Base-by-base conservation (phyloP, 2,329 filamentous ascomycete genomes). In the Dactylellina sp. region DNA sequence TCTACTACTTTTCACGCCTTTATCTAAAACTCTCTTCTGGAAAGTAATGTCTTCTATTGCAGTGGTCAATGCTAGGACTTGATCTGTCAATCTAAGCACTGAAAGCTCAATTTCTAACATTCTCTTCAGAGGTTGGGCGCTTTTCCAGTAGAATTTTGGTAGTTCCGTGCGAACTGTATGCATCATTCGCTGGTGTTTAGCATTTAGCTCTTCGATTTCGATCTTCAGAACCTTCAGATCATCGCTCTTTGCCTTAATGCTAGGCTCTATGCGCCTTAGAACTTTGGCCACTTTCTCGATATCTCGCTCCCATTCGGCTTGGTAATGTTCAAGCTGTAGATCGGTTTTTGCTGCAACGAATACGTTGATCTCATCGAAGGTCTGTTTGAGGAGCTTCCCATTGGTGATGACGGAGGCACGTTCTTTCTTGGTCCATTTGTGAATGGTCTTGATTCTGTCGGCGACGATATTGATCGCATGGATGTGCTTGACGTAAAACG, bases 81-180 rank as follows among this genome's bases (percentile, higher is more conserved):
- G 7, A 7, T 49, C 22, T 12, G 12, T 20, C 1, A 35, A 16
- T 9, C 32, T 60, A 16, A 11, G 46, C 2, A 61, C 16, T 14
- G n/a, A 2, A 1, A 25, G 20, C 20, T 24, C 32, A 28, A 52
- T 16, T 14, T 57, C 57, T 5, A 71, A 18, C 25, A 63, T 63
- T 25, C 32, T 47, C 25, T 39, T 74, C 7, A 74, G 18, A 11
- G 70, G 70, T 2, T 55, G 11, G 7, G 40, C 28, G 22, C 22
- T 61, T 25, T n/a, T 46, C 70, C 61, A 74, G 40, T 14, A 66
- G 25, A 50, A 62, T 11, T 52, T 66, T n/a, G 70, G 70, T 7
- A 74, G 22, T 18, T 50, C 24, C 1, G n/a, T 24, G 1, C n/a
- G n/a, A 24, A 74, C 55, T 1, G 35, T 35, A 2, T 46, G 7